phyloP scores from a whole-genome alignment of 345 rosid genomes.

The Cardamine chenopodiifolia region DNA sequence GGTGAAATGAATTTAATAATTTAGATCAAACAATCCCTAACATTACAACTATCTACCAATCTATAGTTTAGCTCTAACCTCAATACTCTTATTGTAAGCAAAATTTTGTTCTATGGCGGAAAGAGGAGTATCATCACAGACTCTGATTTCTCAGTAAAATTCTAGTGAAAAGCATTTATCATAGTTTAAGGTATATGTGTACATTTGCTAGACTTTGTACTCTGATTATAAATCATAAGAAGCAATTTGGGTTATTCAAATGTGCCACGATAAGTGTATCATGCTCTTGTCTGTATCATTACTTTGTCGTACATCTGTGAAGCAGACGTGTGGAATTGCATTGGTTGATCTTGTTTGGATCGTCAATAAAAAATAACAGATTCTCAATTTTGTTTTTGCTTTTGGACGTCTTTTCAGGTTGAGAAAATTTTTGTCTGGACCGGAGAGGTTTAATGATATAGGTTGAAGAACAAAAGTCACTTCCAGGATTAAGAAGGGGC shows the following conservation, averaged over 20 bases:
- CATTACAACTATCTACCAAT: neutral
- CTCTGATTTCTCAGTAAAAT: neutral
- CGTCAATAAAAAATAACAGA: neutral
- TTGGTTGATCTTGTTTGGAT: slow-evolving; percentile 6
- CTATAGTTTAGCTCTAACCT: neutral
- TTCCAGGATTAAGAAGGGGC: slow-evolving; percentile 6
- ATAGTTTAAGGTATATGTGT: neutral
- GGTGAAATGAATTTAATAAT: neutral
- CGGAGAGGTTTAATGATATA: slow-evolving; percentile 20
- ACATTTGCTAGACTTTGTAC: neutral
- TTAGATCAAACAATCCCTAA: neutral
- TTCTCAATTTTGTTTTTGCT: slow-evolving; percentile 14
- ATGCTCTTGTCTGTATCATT: neutral
- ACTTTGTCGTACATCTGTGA: neutral
- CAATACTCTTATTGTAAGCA: neutral
- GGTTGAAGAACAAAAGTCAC: slow-evolving; percentile 15
- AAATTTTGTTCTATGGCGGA: neutral
- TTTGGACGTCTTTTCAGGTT: slow-evolving; percentile 26
- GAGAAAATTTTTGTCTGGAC: slow-evolving; percentile 17
- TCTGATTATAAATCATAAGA: neutral
- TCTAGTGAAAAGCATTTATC: neutral
- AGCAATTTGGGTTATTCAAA: neutral
- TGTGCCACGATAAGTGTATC: neutral
- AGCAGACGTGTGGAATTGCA: slow-evolving; percentile 1
- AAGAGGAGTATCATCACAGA: neutral